Evolutionary conservation across 1,284 basidiomycete genomes (phyloP), one percentile per base, ranked within the genome.

Genomic region (Apiotrichum laibachii): DNA sequence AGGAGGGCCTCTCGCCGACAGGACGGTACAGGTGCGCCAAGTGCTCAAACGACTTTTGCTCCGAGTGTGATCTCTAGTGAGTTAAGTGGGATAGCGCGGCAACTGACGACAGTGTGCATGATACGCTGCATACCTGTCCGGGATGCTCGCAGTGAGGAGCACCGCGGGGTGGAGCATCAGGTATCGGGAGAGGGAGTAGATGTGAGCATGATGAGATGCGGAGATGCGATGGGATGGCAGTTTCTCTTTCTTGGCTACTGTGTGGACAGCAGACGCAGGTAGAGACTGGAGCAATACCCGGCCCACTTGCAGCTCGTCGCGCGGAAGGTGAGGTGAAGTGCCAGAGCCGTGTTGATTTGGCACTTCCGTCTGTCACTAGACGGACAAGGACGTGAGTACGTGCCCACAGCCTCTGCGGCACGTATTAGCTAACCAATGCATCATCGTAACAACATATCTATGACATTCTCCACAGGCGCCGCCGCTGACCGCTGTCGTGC

Each of bases 121-220:
- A 87, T 61, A 86, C 86, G 18, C 79, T 88, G n/a, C 86, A 88
- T 70, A 85, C 85, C 33, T 88, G 86, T 75, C 86, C 87, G 0
- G 78, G 79, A 0, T 80, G 79, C 56, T 65, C 72, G 5, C 70
- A 75, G 49, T 75, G 42, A 42, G 0, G 10, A 11, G 18, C 5
- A 16, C 13, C 3, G 35, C 11, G 35, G 7, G 6, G 13, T 7
- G 26, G 11, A 48, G 10, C 31, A 15, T 22, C n/a, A 11, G 40
- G 16, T 10, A 42, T 7, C 15, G n/a, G 18, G 15, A 42, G 40
- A 16, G 15, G 40, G 15, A 4, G 26, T 31, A 31, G 26, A 31
- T 31, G 26, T 31, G 26, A 31, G 26, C 26, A 31, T 4, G 26
- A 7, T 31, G 26, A 31, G 26, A 31, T 31, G 7, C 4, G 7